phyloP scores from a whole-genome alignment of 139 green algal genomes.

The Chlorokybus atmophyticus region DNA sequence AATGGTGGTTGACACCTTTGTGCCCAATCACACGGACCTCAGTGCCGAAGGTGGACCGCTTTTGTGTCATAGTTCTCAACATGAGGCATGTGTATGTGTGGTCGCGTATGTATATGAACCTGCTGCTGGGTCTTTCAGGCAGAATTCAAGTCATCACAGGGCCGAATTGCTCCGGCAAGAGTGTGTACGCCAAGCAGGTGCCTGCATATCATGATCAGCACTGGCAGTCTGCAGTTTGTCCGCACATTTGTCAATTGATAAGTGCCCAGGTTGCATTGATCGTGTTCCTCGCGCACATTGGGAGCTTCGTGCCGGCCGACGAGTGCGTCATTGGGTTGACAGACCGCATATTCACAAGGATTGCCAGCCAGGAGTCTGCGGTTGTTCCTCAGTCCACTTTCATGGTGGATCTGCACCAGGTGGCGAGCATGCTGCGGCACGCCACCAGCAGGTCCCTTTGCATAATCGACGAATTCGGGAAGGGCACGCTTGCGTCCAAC shows the following conservation, averaged over 20 bases:
- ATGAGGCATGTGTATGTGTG: too few species aligned
- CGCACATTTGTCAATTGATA: conserved; percentile 31
- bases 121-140: conserved; percentile 6
- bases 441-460: conserved; percentile 58
- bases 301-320: conserved; percentile 49
- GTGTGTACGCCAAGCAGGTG: conserved; percentile 28
- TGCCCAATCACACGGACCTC: conserved; percentile 64
- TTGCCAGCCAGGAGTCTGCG: conserved; percentile 31
- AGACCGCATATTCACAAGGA: conserved; percentile 42
- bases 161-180: conserved; percentile 36
- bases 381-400: conserved; percentile 44
- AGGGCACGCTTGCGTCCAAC: conserved; percentile 62
- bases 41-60: too few species aligned
- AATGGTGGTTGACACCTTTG: conserved; percentile 51
- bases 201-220: conserved; percentile 3
- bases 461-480: conserved; percentile 92
- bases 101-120: too few species aligned
- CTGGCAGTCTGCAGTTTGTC: too few species aligned
- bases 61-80: too few species aligned
- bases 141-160: conserved; percentile 30
- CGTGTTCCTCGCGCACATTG: conserved; percentile 62
- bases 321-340: conserved; percentile 46
- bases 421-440: conserved; percentile 52
- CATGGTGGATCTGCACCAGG: conserved; percentile 63
- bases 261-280: conserved; percentile 75